phyloP scores from a whole-genome alignment of 2,329 filamentous ascomycete species.

The Pseudogymnoascus sp. region DNA sequence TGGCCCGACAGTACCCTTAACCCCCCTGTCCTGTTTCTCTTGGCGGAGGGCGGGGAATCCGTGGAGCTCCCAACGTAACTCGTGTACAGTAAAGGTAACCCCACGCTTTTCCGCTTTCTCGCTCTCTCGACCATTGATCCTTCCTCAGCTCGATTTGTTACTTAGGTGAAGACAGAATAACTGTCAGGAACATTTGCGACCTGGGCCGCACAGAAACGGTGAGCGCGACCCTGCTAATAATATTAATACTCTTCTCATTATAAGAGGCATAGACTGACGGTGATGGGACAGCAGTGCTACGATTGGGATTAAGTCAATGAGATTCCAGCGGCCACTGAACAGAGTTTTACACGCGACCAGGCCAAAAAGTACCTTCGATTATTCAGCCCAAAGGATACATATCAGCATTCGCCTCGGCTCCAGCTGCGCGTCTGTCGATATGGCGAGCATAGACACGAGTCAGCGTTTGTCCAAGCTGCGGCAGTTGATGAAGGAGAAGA shows the following conservation, averaged over 20 bases:
- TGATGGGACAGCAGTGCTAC: neutral
- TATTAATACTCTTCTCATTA: neutral
- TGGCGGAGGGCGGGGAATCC: neutral
- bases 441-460: conserved; percentile 74
- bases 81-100: conserved; percentile 5
- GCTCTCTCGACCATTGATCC: neutral
- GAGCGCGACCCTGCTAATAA: neutral
- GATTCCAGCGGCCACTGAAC: conserved; percentile 18
- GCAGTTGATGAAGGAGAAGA: conserved; percentile 76
- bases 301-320: conserved; percentile 17
- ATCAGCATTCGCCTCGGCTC: conserved; percentile 11
- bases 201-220: neutral
- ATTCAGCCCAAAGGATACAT: conserved; percentile 5
- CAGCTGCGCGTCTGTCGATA: conserved; percentile 32
- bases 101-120: neutral
- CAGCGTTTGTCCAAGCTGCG: conserved; percentile 68
- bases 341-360: conserved; percentile 13
- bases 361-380: neutral
- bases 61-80: conserved; percentile 2
- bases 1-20: neutral
- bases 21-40: neutral
- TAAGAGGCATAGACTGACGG: neutral
- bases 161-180: neutral
- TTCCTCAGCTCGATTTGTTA: neutral
- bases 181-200: neutral